Evolutionary conservation across 805 yeast species (phyloP).

Genomic region (Sporopachydermia quercuum): DNA sequence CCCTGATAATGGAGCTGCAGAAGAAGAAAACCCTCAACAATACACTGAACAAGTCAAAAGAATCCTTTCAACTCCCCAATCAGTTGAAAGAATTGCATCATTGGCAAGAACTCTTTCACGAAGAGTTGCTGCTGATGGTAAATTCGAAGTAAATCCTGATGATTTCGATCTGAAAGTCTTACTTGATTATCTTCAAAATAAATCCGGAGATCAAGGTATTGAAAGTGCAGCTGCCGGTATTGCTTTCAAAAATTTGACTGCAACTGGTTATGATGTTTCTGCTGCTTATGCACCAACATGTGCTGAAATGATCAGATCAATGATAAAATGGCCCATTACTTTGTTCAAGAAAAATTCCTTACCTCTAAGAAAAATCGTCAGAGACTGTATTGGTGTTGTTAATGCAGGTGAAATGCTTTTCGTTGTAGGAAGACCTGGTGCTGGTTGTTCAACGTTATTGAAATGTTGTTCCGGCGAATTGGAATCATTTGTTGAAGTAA

Average conservation of each 20-base stretch:
- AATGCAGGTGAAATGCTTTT: constrained; percentile 38
- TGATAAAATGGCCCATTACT: constrained; percentile 17
- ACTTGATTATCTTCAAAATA: constrained; percentile 21
- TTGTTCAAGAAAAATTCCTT: constrained; percentile 19
- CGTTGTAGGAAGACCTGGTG: constrained; percentile 44
- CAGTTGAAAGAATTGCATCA: constrained; percentile 28
- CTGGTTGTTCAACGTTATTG: constrained; percentile 46
- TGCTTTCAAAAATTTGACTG: constrained; percentile 28
- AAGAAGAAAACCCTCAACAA: neutral
- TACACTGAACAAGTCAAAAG: constrained; percentile 10
- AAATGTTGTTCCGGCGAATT: constrained; percentile 33
- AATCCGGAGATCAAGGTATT: constrained; percentile 28
- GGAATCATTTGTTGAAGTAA: constrained; percentile 20
- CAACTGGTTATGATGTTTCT: constrained; percentile 36
- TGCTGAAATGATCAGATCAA: constrained; percentile 25
- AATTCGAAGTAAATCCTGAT: constrained; percentile 28
- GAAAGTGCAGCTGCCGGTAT: constrained; percentile 37
- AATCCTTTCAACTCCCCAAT: constrained; percentile 17
- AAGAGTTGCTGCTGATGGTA: constrained; percentile 29
- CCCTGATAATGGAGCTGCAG: neutral
- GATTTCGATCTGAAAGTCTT: constrained; percentile 32
- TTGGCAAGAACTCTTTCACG: constrained; percentile 35
- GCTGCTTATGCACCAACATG: constrained; percentile 36
- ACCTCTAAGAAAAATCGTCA: constrained; percentile 22
- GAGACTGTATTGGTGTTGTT: constrained; percentile 12